These are phyloP conservation scores for Blastobotrys parvus DNA, from an alignment of 805 yeast species.

Conservation along the genomic window DNA sequence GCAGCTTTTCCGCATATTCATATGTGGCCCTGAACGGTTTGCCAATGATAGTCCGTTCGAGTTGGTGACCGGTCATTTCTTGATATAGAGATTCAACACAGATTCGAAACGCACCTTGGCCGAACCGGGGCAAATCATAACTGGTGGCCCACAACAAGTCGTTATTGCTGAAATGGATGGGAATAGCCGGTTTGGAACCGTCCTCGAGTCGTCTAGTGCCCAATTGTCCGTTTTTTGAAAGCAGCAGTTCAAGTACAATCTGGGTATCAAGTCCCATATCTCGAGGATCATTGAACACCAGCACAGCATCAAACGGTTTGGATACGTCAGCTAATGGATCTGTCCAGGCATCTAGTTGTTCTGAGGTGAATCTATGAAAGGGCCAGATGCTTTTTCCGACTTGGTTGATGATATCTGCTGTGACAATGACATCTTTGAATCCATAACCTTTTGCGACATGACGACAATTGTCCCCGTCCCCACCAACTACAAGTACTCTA, in stretches of 20 bases:
- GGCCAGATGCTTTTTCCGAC: slow-evolving; percentile 55
- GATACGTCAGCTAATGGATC: slow-evolving; percentile 23
- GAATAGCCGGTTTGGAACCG: slow-evolving; percentile 44
- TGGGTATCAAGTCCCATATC: slow-evolving; percentile 84
- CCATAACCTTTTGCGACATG: slow-evolving; percentile 71
- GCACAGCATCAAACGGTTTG: slow-evolving; percentile 57
- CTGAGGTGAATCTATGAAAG: slow-evolving; percentile 45
- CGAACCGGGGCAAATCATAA: slow-evolving; percentile 69
- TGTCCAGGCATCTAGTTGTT: slow-evolving; percentile 38
- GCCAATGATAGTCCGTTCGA: slow-evolving; percentile 59
- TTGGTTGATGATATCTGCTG: slow-evolving; percentile 57
- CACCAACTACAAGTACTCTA: slow-evolving; percentile 79
- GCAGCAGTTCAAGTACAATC: slow-evolving; percentile 61
- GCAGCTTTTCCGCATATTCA: slow-evolving; percentile 70
- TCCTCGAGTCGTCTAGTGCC: slow-evolving; percentile 46
- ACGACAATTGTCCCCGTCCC: slow-evolving; percentile 59
- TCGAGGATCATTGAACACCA: slow-evolving; percentile 83
- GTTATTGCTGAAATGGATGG: slow-evolving; percentile 71
- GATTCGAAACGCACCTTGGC: slow-evolving; percentile 81
- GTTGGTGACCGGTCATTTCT: slow-evolving; percentile 39
- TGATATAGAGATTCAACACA: slow-evolving; percentile 52
- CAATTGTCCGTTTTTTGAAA: slow-evolving; percentile 50
- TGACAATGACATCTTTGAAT: slow-evolving; percentile 62
- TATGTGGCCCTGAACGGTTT: slow-evolving; percentile 76
- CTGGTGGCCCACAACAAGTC: slow-evolving; percentile 87